phyloP scores from a whole-genome alignment of 495 filamentous ascomycete genomes.

The Hamigera avellanea region DNA sequence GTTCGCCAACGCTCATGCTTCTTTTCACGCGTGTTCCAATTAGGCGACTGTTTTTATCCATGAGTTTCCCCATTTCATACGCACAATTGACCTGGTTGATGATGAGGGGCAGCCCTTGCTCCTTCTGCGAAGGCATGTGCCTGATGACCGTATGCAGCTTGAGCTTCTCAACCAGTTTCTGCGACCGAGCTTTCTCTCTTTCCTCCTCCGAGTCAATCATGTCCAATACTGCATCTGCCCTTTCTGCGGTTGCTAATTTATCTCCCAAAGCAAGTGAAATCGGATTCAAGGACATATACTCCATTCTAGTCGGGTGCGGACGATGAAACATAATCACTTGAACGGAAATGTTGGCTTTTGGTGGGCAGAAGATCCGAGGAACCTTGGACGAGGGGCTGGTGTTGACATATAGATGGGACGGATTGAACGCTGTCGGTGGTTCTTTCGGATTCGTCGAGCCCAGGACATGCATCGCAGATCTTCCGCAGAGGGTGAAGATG shows the following conservation, averaged over 20 bases:
- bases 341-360: conserved; percentile 47
- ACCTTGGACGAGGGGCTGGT: conserved; percentile 43
- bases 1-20: conserved; percentile 83
- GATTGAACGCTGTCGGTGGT: conserved; percentile 42
- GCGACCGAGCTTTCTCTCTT: conserved; percentile 49
- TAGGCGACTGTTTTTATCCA: conserved; percentile 77
- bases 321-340: conserved; percentile 85
- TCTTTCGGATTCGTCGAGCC: conserved; percentile 58
- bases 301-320: conserved; percentile 81
- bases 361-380: conserved; percentile 63
- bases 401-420: conserved; percentile 58
- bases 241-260: conserved; percentile 35
- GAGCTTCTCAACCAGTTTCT: conserved; percentile 72
- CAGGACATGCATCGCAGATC: conserved; percentile 72
- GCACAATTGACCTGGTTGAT: conserved; percentile 96
- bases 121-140: conserved; percentile 68
- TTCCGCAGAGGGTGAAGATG: conserved; percentile 76
- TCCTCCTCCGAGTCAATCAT: conserved; percentile 39
- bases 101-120: conserved; percentile 66
- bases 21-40: conserved; percentile 71
- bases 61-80: conserved; percentile 69
- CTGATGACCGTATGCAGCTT: conserved; percentile 74
- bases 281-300: conserved; percentile 85
- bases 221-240: conserved; percentile 13
- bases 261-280: conserved; percentile 83